Conservation (phyloP, 495 filamentous ascomycete genomes). For the Oidiodendron maius region DNA sequence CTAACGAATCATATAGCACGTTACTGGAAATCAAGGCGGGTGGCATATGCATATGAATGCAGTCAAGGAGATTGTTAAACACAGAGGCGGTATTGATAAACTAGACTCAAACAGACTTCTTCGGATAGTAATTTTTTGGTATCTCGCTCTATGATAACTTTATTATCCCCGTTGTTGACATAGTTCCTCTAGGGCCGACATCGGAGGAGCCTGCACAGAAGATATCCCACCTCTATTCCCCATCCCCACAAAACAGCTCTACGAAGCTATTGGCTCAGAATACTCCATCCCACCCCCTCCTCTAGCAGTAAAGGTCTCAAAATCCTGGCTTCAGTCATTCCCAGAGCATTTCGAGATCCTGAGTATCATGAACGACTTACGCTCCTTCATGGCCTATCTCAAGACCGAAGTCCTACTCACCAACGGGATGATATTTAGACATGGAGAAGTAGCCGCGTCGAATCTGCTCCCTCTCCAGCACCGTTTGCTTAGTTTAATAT, state of each 20-base stretch:
- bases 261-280: not conserved
- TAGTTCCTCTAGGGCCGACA: slow-evolving; percentile 3
- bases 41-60: slow-evolving; percentile 6
- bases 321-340: not conserved
- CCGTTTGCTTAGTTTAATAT: not conserved
- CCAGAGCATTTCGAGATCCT: not conserved
- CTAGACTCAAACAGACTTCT: not conserved
- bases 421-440: not conserved
- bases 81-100: slow-evolving; percentile 6
- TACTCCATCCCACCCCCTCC: not conserved
- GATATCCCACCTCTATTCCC: slow-evolving; percentile 2
- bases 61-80: slow-evolving; percentile 3
- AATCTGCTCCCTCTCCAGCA: slow-evolving; percentile 3
- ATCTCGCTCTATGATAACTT: no score
- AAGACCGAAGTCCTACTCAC: not conserved
- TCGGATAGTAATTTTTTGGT: slow-evolving; percentile 1
- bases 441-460: not conserved
- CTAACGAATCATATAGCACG: not conserved
- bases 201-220: slow-evolving; percentile 2
- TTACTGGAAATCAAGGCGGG: slow-evolving; percentile 1
- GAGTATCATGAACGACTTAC: not conserved
- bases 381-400: not conserved
- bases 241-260: not conserved
- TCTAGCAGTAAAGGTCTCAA: not conserved
- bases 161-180: not conserved